Evolutionary conservation across 2,329 filamentous ascomycete species (phyloP).

Genomic region (Cladosporium sphaerospermum): DNA sequence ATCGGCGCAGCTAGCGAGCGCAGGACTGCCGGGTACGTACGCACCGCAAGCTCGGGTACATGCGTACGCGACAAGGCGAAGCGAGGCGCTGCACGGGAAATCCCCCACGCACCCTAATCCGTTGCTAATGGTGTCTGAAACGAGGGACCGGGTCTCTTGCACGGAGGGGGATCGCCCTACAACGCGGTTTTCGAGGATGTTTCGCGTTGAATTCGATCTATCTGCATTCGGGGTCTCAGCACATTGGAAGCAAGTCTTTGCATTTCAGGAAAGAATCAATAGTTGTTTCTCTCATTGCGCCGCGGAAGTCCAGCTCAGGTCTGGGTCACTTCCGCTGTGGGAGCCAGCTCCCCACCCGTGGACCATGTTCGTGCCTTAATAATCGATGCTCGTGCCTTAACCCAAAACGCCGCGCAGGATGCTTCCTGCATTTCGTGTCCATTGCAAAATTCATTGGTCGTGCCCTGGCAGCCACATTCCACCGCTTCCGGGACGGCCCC

Average conservation of each 20-base stretch:
- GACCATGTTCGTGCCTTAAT: neutral
- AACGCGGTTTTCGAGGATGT: too few relatives aligned
- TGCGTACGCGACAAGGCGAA: neutral
- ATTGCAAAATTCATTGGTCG: slow-evolving; percentile 11
- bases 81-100: neutral
- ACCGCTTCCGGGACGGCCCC: slow-evolving; percentile 1
- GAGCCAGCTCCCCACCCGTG: too few relatives aligned
- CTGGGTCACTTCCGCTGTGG: too few relatives aligned
- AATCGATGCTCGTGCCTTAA: neutral
- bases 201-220: too few relatives aligned
- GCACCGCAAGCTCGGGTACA: neutral
- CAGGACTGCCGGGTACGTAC: neutral
- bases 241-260: too few relatives aligned
- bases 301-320: too few relatives aligned
- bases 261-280: too few relatives aligned
- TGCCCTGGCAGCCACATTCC: slow-evolving; percentile 2
- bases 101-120: slow-evolving; percentile 7
- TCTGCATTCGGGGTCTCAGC: too few relatives aligned
- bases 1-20: slow-evolving; percentile 1
- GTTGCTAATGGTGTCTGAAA: slow-evolving; percentile 6
- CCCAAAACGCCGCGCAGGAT: slow-evolving; percentile 4
- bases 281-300: too few relatives aligned
- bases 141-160: neutral
- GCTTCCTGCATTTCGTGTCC: neutral
- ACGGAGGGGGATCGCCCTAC: too few relatives aligned